These are phyloP conservation scores for Leccinum fallax DNA, from an alignment of 1,284 basidiomycete genomes.

Conservation along the genomic window DNA sequence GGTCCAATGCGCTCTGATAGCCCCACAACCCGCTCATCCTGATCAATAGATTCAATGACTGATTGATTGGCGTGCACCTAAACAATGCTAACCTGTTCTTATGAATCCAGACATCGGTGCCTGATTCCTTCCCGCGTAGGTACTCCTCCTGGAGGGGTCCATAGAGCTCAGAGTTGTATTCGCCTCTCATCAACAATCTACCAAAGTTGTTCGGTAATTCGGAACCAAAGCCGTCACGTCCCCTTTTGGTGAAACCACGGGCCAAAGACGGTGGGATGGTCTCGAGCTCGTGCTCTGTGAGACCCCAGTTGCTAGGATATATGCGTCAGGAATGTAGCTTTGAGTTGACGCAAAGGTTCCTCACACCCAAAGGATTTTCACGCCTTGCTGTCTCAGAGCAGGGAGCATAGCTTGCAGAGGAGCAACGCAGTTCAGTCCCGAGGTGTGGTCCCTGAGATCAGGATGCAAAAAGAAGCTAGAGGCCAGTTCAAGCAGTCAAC, in stretches of 20 bases:
- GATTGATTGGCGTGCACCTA: neutral
- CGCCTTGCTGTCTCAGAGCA: constrained; percentile 51
- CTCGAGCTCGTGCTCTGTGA: constrained; percentile 61
- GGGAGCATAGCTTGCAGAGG: constrained; percentile 55
- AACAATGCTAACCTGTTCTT: constrained; percentile 56
- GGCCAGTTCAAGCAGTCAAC: constrained; percentile 4
- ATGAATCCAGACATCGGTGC: constrained; percentile 71
- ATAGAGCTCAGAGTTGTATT: constrained; percentile 58
- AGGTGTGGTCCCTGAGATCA: constrained; percentile 56
- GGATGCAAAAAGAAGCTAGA: constrained; percentile 67
- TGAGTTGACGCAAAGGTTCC: constrained; percentile 21
- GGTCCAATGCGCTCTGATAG: constrained; percentile 57
- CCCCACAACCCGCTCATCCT: constrained; percentile 74
- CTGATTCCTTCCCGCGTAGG: constrained; percentile 50
- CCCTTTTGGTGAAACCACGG: constrained; percentile 52
- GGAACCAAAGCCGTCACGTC: constrained; percentile 58
- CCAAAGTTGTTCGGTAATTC: constrained; percentile 58
- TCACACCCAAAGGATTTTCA: constrained; percentile 70
- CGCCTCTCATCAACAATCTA: constrained; percentile 60
- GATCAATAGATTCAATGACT: neutral
- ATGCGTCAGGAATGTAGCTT: neutral
- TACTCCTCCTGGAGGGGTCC: constrained; percentile 61
- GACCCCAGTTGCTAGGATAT: constrained; percentile 62
- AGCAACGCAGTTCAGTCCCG: constrained; percentile 59
- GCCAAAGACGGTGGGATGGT: constrained; percentile 62